A percentile compares a stretch with the other conserved stretches of the same genome.
Evolutionary conservation across 2,329 filamentous ascomycete genomes (phyloP).

Genomic region (Fusarium fujikuroi): DNA sequence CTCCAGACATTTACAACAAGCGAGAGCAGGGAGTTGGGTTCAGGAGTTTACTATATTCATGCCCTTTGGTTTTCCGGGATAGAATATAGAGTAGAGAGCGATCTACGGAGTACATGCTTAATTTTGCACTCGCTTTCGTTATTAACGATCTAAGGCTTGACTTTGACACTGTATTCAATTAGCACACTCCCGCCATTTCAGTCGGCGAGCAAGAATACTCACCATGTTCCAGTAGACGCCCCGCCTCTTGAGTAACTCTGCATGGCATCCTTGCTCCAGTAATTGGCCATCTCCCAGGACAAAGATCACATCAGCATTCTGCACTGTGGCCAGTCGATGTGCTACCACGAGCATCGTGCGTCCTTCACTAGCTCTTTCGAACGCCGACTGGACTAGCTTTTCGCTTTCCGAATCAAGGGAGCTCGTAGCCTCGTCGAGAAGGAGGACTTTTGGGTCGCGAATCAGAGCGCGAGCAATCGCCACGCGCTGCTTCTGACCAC

Average conservation of each 20-base stretch:
- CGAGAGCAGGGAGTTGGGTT: slow-evolving; percentile 20
- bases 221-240: slow-evolving; percentile 70
- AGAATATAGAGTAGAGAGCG: slow-evolving; percentile 24
- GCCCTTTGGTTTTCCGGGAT: slow-evolving; percentile 3
- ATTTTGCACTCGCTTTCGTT: background rate
- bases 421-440: slow-evolving; percentile 79
- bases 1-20: background rate
- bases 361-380: slow-evolving; percentile 70
- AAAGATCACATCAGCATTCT: slow-evolving; percentile 83
- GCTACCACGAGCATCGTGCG: slow-evolving; percentile 80
- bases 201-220: slow-evolving; percentile 40
- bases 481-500: slow-evolving; percentile 78
- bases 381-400: slow-evolving; percentile 72
- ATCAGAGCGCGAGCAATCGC: slow-evolving; percentile 76
- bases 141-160: slow-evolving; percentile 65
- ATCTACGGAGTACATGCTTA: background rate
- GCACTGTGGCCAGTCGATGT: slow-evolving; percentile 79
- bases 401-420: slow-evolving; percentile 73
- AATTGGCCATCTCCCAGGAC: slow-evolving; percentile 74
- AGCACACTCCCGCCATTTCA: slow-evolving; percentile 22
- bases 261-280: slow-evolving; percentile 64
- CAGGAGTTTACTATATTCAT: background rate
- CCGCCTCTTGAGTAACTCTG: slow-evolving; percentile 60
- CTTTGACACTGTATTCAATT: slow-evolving; percentile 63
- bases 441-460: slow-evolving; percentile 70